Conservation (phyloP, 2,329 filamentous ascomycete species). For the Domatiomyces catenatus region DNA sequence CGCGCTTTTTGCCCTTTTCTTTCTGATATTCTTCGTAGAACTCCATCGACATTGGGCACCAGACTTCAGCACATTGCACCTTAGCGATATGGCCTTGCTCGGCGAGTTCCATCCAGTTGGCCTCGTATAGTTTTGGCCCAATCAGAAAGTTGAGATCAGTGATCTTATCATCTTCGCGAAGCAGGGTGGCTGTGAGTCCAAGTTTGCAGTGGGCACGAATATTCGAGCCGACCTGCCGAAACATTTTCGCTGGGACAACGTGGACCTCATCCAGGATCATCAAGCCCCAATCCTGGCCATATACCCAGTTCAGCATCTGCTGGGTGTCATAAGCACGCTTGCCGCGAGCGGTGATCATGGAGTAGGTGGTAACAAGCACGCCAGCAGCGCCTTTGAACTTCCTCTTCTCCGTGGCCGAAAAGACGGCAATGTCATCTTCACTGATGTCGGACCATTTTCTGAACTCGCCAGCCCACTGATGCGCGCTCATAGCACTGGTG, state of each 20-base stretch:
- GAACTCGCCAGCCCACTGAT: constrained; percentile 94
- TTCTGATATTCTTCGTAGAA: constrained; percentile 90
- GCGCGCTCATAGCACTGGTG: constrained; percentile 93
- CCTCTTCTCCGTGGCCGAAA: constrained; percentile 85
- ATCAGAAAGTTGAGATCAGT: constrained; percentile 94
- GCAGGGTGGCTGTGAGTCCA: constrained; percentile 79
- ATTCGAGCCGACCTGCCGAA: constrained; percentile 78
- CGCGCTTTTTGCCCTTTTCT: constrained; percentile 50
- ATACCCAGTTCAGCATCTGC: constrained; percentile 95
- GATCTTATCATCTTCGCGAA: constrained; percentile 97
- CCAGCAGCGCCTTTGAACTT: constrained; percentile 77
- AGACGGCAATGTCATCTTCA: constrained; percentile 82
- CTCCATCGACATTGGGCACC: constrained; percentile 98
- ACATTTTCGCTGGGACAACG: constrained; percentile 92
- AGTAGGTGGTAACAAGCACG: constrained; percentile 94
- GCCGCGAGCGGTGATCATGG: constrained; percentile 76
- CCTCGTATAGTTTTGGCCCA: constrained; percentile 92
- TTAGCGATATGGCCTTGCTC: constrained; percentile 93
- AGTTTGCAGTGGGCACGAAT: constrained; percentile 94
- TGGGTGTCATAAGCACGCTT: constrained; percentile 81
- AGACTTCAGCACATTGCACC: constrained; percentile 95
- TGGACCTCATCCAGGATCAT: constrained; percentile 97
- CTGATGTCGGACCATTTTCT: constrained; percentile 98
- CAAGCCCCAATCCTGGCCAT: constrained; percentile 80
- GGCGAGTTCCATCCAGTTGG: constrained; percentile 97